phyloP scores from a whole-genome alignment of 345 rosid genomes.

The Lepidium sativum region DNA sequence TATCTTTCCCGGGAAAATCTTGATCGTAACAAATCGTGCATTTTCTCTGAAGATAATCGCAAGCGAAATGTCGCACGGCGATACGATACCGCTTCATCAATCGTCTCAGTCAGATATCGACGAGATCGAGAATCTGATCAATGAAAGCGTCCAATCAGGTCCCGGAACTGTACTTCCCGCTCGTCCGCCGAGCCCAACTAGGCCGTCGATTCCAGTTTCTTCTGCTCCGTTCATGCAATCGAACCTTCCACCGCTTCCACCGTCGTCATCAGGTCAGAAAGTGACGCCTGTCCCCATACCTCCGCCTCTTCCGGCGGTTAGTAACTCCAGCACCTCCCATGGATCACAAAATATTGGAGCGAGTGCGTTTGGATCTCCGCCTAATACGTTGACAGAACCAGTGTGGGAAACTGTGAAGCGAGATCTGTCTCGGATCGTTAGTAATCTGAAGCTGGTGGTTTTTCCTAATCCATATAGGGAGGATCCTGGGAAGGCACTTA shows the following conservation, averaged over 20 bases:
- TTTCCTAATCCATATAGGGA: conserved; percentile 88
- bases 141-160: conserved; percentile 53
- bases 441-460: conserved; percentile 92
- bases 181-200: conserved; percentile 67
- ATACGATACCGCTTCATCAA: conserved; percentile 64
- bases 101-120: conserved; percentile 94
- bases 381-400: conserved; percentile 90
- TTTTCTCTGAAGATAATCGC: not conserved
- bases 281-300: conserved; percentile 30
- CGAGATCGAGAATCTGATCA: conserved; percentile 88
- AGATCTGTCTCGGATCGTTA: conserved; percentile 89
- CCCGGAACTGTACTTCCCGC: conserved; percentile 74
- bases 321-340: conserved; percentile 10
- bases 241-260: conserved; percentile 42
- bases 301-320: conserved; percentile 32
- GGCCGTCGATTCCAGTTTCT: conserved; percentile 67
- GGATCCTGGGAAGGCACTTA: conserved; percentile 92
- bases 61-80: conserved; percentile 55
- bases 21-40: no score
- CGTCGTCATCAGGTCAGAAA: conserved; percentile 26
- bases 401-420: conserved; percentile 97
- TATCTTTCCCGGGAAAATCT: conserved; percentile 12
- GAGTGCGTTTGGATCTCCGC: conserved; percentile 49
- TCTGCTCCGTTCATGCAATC: conserved; percentile 56
- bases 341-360: conserved; percentile 2